phyloP scores from a whole-genome alignment of 208 protist genomes.

The Acanthamoeba sp. region DNA sequence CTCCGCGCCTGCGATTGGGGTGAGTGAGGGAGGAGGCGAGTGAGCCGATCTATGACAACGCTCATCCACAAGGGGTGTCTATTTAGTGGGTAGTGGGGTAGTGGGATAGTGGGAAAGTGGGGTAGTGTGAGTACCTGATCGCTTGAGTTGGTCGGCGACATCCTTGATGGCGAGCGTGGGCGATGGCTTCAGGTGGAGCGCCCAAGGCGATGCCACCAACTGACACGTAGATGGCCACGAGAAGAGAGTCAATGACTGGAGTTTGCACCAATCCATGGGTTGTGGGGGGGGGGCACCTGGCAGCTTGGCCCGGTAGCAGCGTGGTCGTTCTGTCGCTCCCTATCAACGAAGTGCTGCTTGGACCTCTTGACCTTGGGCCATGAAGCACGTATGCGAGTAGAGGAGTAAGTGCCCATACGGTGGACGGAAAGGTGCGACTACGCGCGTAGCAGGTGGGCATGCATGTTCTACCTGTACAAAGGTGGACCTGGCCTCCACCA shows the following conservation, averaged over 20 bases:
- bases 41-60: too few species aligned
- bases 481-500: background rate
- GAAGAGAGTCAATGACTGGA: background rate
- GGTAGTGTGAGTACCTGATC: background rate
- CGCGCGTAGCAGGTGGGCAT: too few species aligned
- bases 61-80: too few species aligned
- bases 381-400: background rate
- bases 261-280: too few species aligned
- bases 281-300: too few species aligned
- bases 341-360: background rate
- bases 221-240: background rate
- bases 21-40: background rate
- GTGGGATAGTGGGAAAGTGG: too few species aligned
- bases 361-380: background rate
- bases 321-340: background rate
- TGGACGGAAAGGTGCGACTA: too few species aligned
- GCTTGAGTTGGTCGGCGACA: slow-evolving; percentile 7
- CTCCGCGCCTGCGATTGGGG: background rate
- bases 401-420: too few species aligned
- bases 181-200: slow-evolving; percentile 13
- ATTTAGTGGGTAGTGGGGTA: background rate
- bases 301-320: too few species aligned
- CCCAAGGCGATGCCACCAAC: background rate
- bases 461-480: background rate
- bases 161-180: slow-evolving; percentile 35